A percentile compares a stretch with the other conserved stretches of the same genome.
Evolutionary conservation across 225 moss, liverwort and hornwort species (phyloP).

Genomic region (Thuidium tamariscinum): DNA sequence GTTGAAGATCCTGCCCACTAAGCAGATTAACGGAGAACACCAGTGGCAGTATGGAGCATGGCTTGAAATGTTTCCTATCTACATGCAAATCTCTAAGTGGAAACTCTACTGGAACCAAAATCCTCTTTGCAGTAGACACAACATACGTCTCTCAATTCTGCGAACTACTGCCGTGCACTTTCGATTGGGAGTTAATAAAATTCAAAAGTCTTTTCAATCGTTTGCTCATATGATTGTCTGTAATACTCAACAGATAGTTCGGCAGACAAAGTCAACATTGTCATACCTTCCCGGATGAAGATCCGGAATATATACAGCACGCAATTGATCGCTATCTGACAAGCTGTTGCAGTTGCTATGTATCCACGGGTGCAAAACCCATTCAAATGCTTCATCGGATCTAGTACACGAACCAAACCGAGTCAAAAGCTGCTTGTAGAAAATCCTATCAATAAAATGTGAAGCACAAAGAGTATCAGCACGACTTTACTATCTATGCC

Average conservation of each 20-base stretch:
- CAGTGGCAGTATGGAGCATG: not conserved
- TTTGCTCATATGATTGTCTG: not conserved
- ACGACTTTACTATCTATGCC: not conserved
- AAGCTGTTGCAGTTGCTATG: constrained; percentile 75
- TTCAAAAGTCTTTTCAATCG: not conserved
- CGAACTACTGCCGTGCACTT: not conserved
- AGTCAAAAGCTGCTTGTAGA: not conserved
- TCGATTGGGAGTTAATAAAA: not conserved
- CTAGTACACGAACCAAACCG: constrained; percentile 21
- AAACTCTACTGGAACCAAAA: not conserved
- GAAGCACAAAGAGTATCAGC: not conserved
- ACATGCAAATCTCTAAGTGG: not conserved
- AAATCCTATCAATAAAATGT: not conserved
- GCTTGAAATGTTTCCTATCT: not conserved
- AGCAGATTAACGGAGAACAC: not conserved
- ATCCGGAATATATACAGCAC: constrained; percentile 60
- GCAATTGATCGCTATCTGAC: constrained; percentile 54
- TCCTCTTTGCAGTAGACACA: not conserved
- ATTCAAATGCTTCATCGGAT: constrained; percentile 49
- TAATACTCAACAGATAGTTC: not conserved
- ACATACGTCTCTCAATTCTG: not conserved
- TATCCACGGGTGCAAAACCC: constrained; percentile 71
- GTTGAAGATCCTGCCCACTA: not conserved
- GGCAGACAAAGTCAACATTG: not conserved
- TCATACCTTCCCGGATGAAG: constrained; percentile 73